Evolutionary conservation across 139 green algal genomes (phyloP).

Genomic region (Coelastrella sp.): DNA sequence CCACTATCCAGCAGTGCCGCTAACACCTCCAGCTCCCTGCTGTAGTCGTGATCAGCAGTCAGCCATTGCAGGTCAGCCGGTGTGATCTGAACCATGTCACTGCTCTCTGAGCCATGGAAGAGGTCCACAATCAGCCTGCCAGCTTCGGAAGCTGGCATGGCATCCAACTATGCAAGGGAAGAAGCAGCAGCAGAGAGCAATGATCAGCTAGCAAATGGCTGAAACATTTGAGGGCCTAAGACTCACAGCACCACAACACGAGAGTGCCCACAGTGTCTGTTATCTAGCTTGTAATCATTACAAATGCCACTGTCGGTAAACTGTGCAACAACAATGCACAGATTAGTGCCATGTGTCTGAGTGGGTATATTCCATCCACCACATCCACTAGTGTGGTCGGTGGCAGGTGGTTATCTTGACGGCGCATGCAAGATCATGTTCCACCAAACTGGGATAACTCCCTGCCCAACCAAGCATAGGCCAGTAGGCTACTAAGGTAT

Average conservation of each 20-base stretch:
- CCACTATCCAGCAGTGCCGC: slow-evolving; percentile 9
- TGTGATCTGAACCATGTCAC: background rate
- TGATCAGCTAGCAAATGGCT: background rate
- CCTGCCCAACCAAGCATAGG: no score
- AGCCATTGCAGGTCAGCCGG: background rate
- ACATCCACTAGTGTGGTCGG: no score
- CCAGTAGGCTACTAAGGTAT: background rate
- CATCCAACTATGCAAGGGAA: background rate
- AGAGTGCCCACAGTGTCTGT: no score
- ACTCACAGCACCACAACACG: background rate
- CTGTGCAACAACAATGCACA: no score
- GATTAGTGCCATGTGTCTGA: no score
- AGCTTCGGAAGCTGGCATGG: background rate
- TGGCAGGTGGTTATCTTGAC: no score
- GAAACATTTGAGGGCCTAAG: background rate
- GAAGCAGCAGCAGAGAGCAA: background rate
- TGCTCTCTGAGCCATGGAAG: background rate
- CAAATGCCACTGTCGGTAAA: no score
- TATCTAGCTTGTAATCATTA: no score
- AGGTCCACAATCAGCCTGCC: background rate
- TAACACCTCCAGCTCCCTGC: background rate
- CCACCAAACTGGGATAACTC: background rate
- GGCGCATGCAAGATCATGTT: no score
- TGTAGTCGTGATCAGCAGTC: slow-evolving; percentile 8
- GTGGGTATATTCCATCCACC: no score